Conservation (phyloP, 129 eudicot genomes). For the sunflower (Helianthus annuus) region HanXRQr2.0-SUNRISE NC_035448.2:185748517-185749016, state of each 20-base stretch:
- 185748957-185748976: slow-evolving; percentile 15
- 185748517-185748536: too few relatives aligned
- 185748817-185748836: slow-evolving; percentile 25
- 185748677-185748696: slow-evolving; percentile 1
- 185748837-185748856: not conserved
- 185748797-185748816: slow-evolving; percentile 52
- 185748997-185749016: not conserved
- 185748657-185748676: not conserved
- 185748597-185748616: not conserved
- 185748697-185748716: not conserved
- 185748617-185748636: not conserved
- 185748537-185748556: too few relatives aligned
- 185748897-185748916: not conserved
- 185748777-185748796: slow-evolving; percentile 38
- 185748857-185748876: not conserved
- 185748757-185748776: slow-evolving; percentile 27
- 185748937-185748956: not conserved
- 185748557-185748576: not conserved
- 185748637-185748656: not conserved
- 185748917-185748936: slow-evolving; percentile 14
- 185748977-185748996: not conserved
- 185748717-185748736: not conserved
- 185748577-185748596: not conserved
- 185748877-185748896: not conserved
- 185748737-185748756: not conserved